phyloP scores from a whole-genome alignment of 192 early-diverging fungal genomes.

The Backusella liffmaniae region DNA sequence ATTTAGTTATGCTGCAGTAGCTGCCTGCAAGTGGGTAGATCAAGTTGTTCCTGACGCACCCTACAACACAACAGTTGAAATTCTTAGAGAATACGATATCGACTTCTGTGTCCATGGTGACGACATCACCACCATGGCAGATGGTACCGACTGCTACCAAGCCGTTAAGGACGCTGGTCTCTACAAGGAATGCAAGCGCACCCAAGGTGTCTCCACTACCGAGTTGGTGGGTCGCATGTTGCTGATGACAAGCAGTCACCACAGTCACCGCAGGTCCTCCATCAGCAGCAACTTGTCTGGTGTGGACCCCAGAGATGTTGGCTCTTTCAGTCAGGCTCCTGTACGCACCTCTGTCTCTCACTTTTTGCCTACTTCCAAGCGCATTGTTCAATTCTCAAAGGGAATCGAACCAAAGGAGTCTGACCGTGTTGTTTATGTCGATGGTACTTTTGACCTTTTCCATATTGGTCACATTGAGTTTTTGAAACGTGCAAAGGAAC shows the following conservation, averaged over 20 bases:
- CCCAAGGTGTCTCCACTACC: slow-evolving; percentile 94
- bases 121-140: slow-evolving; percentile 94
- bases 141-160: slow-evolving; percentile 97
- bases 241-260: slow-evolving; percentile 87
- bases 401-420: slow-evolving; percentile 69
- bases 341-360: slow-evolving; percentile 70
- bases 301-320: slow-evolving; percentile 61
- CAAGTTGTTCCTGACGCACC: slow-evolving; percentile 90
- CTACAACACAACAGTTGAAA: slow-evolving; percentile 86
- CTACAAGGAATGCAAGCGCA: slow-evolving; percentile 96
- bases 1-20: slow-evolving; percentile 84
- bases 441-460: slow-evolving; percentile 96
- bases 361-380: slow-evolving; percentile 84
- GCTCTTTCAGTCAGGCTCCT: slow-evolving; percentile 52
- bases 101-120: slow-evolving; percentile 98
- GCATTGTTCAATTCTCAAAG: slow-evolving; percentile 90
- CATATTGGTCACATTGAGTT: slow-evolving; percentile 92
- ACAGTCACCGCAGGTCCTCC: slow-evolving; percentile 52
- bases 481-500: slow-evolving; percentile 77
- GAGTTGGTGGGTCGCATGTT: slow-evolving; percentile 96
- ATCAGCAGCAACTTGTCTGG: slow-evolving; percentile 47
- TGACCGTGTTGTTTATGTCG: slow-evolving; percentile 90
- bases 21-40: slow-evolving; percentile 97
- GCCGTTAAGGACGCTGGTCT: slow-evolving; percentile 92
- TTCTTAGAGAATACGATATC: slow-evolving; percentile 81